Evolutionary conservation across 495 filamentous ascomycete species (phyloP).

Genomic region (Umbilicaria muhlenbergii): DNA sequence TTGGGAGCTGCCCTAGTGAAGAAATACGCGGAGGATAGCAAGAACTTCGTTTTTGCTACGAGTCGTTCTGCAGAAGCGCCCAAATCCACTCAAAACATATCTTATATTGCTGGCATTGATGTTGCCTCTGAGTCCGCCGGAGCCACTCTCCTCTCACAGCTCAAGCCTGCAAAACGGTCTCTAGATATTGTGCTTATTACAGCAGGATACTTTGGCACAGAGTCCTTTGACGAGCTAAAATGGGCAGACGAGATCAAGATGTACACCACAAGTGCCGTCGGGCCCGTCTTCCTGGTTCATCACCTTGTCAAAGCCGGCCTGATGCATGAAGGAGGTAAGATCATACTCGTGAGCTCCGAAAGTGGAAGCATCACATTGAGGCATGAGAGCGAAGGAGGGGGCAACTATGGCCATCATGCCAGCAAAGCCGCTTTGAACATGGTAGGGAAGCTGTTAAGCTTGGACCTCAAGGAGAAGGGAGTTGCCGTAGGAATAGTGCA

Average conservation of each 20-base stretch:
- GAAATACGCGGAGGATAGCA: slow-evolving; percentile 36
- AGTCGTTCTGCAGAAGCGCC: slow-evolving; percentile 28
- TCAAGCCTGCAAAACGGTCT: slow-evolving; percentile 22
- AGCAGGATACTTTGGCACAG: slow-evolving; percentile 52
- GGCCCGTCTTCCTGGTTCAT: slow-evolving; percentile 50
- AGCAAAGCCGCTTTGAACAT: slow-evolving; percentile 62
- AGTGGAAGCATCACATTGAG: slow-evolving; percentile 52
- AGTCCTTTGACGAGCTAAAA: slow-evolving; percentile 44
- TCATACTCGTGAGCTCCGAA: slow-evolving; percentile 53
- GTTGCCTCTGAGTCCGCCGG: slow-evolving; percentile 41
- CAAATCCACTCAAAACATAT: slow-evolving; percentile 22
- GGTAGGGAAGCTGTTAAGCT: slow-evolving; percentile 52
- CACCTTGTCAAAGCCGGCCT: slow-evolving; percentile 37
- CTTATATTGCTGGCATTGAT: slow-evolving; percentile 37
- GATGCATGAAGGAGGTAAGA: slow-evolving; percentile 34
- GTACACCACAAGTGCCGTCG: slow-evolving; percentile 55
- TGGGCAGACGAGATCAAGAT: slow-evolving; percentile 51
- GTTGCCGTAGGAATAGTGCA: slow-evolving; percentile 53
- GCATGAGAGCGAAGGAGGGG: slow-evolving; percentile 50
- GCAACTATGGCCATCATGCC: slow-evolving; percentile 59
- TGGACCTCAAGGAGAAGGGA: slow-evolving; percentile 47
- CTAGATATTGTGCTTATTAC: slow-evolving; percentile 47
- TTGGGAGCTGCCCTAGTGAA: slow-evolving; percentile 45
- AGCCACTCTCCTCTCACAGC: slow-evolving; percentile 26
- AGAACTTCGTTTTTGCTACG: slow-evolving; percentile 40